phyloP scores from a whole-genome alignment of 495 filamentous ascomycete genomes.

The Podospora fimiseda region DNA sequence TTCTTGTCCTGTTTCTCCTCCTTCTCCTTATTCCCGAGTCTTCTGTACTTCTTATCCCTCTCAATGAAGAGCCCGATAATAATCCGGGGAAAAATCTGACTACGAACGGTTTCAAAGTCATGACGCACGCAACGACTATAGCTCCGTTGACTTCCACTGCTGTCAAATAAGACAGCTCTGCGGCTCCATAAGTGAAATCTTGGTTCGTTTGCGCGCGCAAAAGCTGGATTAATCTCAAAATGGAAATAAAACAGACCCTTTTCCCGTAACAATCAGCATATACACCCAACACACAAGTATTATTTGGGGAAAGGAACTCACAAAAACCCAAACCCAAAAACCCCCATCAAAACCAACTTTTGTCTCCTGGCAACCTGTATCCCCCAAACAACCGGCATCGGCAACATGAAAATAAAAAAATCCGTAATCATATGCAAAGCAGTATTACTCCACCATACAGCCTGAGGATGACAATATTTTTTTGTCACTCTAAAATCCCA shows the following conservation, averaged over 20 bases:
- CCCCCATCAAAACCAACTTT: constrained; percentile 28
- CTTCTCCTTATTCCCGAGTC: background rate
- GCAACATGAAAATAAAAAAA: constrained; percentile 32
- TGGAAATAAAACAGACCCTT: constrained; percentile 31
- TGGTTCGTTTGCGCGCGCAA: constrained; percentile 15
- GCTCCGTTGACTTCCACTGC: constrained; percentile 38
- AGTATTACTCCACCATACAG: constrained; percentile 30
- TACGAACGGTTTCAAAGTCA: constrained; percentile 29
- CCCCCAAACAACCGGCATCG: constrained; percentile 32
- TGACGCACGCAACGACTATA: constrained; percentile 37
- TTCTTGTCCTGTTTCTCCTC: background rate
- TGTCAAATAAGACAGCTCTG: constrained; percentile 38
- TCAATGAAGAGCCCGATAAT: constrained; percentile 22
- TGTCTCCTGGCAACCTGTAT: constrained; percentile 27
- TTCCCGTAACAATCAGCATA: background rate
- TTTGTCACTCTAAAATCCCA: constrained; percentile 23
- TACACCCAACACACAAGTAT: too few relatives aligned
- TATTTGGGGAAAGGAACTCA: constrained; percentile 10
- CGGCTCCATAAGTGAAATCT: constrained; percentile 26
- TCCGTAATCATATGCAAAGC: constrained; percentile 32
- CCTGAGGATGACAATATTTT: constrained; percentile 23
- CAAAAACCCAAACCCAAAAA: constrained; percentile 33
- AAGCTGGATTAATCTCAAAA: constrained; percentile 26
- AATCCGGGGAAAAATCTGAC: constrained; percentile 29
- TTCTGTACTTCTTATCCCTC: background rate